phyloP scores from a whole-genome alignment of 164 flowering plant genomes.

The Chimonanthus salicifolius region DNA sequence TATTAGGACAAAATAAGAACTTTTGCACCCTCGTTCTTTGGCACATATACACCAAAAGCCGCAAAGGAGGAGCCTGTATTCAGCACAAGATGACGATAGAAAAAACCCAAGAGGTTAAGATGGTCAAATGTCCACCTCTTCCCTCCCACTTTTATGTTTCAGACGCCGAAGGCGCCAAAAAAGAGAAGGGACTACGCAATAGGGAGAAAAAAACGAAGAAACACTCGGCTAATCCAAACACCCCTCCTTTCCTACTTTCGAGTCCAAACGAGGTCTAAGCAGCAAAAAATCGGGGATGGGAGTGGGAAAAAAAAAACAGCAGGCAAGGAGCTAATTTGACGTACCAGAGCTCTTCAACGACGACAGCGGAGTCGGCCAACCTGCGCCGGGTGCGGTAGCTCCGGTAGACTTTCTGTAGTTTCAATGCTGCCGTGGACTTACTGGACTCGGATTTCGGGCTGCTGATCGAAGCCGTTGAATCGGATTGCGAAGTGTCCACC shows the following conservation, averaged over 20 bases:
- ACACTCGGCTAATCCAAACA: background rate
- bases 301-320: background rate
- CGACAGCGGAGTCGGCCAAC: slow-evolving; percentile 82
- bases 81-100: no score
- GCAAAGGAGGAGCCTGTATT: no score
- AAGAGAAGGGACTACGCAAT: background rate
- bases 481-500: background rate
- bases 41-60: background rate
- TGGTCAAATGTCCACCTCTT: background rate
- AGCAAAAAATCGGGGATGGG: no score
- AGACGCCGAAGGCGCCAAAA: background rate
- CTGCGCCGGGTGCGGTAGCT: slow-evolving; percentile 77
- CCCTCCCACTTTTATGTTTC: background rate
- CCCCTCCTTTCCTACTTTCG: background rate
- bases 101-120: no score
- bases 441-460: background rate
- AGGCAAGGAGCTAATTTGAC: slow-evolving; percentile 1
- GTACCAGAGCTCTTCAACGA: slow-evolving; percentile 79
- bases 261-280: background rate
- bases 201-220: no score
- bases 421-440: slow-evolving; percentile 34
- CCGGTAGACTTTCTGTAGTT: slow-evolving; percentile 68
- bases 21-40: background rate
- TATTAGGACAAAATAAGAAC: background rate
- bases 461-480: background rate